These are phyloP conservation scores for Stephania japonica DNA, from an alignment of 164 flowering plant genomes.

Conservation along the genomic window DNA sequence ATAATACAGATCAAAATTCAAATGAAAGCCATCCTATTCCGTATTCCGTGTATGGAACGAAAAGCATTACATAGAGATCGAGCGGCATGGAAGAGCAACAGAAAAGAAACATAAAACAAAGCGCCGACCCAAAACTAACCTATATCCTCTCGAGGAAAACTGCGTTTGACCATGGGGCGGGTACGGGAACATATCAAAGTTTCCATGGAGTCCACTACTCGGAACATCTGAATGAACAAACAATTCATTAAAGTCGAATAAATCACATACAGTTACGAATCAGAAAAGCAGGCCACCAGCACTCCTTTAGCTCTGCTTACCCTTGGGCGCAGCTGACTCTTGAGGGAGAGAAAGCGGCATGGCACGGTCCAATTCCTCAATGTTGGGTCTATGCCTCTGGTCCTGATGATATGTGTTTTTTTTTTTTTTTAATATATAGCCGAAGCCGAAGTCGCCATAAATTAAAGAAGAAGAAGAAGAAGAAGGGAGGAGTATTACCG, in stretches of 20 bases:
- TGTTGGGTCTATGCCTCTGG: conserved; percentile 19
- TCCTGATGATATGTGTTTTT: no score
- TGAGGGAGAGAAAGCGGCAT: conserved; percentile 68
- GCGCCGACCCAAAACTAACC: conserved; percentile 25
- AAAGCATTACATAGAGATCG: background rate
- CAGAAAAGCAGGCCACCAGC: background rate
- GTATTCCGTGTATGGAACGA: background rate
- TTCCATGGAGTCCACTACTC: conserved; percentile 22
- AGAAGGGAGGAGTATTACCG: background rate
- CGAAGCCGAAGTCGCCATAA: conserved; percentile 8
- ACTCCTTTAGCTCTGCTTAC: conserved; percentile 26
- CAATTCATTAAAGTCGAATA: background rate
- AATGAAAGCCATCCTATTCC: background rate
- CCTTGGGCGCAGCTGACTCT: conserved; percentile 50
- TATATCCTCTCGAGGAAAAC: conserved; percentile 34
- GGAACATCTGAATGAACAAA: conserved; percentile 33
- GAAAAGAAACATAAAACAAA: background rate
- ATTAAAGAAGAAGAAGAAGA: background rate
- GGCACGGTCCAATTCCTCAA: conserved; percentile 33
- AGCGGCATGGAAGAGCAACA: background rate
- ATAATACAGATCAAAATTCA: background rate
- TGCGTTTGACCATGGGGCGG: conserved; percentile 45
- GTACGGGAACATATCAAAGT: conserved; percentile 34
- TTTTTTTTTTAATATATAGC: no score
- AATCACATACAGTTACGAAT: background rate